Base-by-base conservation (phyloP, 805 yeast species). In the Saccharomycopsis babjevae region DNA sequence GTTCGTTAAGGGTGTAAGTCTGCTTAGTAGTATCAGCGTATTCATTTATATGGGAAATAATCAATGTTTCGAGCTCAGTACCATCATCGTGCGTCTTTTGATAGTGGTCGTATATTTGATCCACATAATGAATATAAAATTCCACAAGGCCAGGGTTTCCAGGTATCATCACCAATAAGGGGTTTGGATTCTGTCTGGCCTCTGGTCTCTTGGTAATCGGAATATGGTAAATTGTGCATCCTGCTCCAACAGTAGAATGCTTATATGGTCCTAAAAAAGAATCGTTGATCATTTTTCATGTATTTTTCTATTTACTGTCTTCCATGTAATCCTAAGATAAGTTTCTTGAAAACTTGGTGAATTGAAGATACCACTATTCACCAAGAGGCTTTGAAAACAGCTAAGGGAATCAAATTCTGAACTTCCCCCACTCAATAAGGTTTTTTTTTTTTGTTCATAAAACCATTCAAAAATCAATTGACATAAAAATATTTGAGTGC, bases 101-200 rank as follows among this genome's bases (percentile, higher is more conserved):
- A 66, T 28, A 68, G 5, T 32, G 34, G 15, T 39, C 67, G 60
- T 80, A 80, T 59, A 84, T 64, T 28, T 70, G 66, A 13, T 73
- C 70, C 34, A 87, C 69, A 66, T 83, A 85, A 3, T 80, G 80
- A 20, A 74, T 74, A 69, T 88, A 88, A 71, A 80, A 88, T 63
- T 83, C 84, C 50, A 83, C 76, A 32, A 88, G 71, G 0, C 93
- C 94, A 0, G 94, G 94, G 66, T 88, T 88, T 0, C 94, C 94
- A 0, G 94, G 93, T 5, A 88, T 76, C 64, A 86, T 77, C 5
- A 83, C 77, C 54, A 86, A 69, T 36, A 87, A 65, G 11, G 76
- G 79, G 13, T 60, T 61, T n/a, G 57, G 46, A 1, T 39, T 50
- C n/a, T 50, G 39, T 25, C 46, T 38, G 8, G 20, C 7, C 11